These are phyloP conservation scores for Trichoderma sp. DNA, from an alignment of 2,329 filamentous ascomycete genomes.

Conservation along the genomic window DNA sequence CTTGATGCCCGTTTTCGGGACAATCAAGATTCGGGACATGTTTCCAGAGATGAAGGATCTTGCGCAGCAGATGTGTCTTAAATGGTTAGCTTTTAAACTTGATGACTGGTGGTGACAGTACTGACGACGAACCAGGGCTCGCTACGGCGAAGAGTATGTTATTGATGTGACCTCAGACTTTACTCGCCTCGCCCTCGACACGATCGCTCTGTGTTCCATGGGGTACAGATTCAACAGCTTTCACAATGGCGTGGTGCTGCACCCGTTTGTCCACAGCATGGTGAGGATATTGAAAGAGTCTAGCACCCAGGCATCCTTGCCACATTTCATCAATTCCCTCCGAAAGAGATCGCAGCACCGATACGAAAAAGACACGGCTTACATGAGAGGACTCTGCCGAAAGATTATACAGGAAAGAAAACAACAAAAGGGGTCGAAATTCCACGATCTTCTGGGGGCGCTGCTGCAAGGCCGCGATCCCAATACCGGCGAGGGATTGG, in stretches of 20 bases:
- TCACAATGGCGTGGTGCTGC: conserved; percentile 42
- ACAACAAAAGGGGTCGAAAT: neutral
- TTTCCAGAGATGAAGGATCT: conserved; percentile 17
- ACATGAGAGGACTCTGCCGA: conserved; percentile 9
- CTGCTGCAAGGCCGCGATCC: conserved; percentile 4
- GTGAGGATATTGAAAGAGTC: conserved; percentile 17
- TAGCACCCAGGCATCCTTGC: conserved; percentile 6
- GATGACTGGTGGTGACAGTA: neutral
- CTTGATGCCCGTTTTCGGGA: conserved; percentile 18
- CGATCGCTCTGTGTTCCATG: conserved; percentile 62
- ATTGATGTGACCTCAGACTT: conserved; percentile 61
- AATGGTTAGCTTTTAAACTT: conserved; percentile 6
- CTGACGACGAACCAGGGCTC: conserved; percentile 28
- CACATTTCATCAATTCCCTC: conserved; percentile 12
- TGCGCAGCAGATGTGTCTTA: conserved; percentile 20
- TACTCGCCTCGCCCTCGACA: conserved; percentile 63
- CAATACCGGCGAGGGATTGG: conserved; percentile 56
- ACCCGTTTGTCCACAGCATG: conserved; percentile 29
- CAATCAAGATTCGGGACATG: conserved; percentile 22
- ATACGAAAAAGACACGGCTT: conserved; percentile 12
- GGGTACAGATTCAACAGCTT: conserved; percentile 64
- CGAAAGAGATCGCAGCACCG: conserved; percentile 5
- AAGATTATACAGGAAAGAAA: conserved; percentile 22
- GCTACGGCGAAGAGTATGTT: conserved; percentile 43
- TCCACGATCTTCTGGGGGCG: conserved; percentile 3